phyloP scores from a whole-genome alignment of 352 stramenopile genomes.

The Pythium dissotocum region DNA sequence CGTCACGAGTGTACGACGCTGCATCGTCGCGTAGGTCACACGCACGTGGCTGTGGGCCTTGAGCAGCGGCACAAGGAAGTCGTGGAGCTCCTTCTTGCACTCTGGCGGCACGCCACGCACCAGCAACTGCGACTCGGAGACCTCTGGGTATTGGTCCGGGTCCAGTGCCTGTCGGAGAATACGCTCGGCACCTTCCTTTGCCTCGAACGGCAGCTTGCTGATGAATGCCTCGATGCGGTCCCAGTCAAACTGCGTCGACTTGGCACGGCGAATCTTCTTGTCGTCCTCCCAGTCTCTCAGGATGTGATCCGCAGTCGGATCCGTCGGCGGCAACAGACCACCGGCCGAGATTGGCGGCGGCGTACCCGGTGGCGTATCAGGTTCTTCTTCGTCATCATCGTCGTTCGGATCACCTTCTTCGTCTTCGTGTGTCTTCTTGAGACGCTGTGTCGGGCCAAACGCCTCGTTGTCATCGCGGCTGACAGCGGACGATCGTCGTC shows the following conservation, averaged over 20 bases:
- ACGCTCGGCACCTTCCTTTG: conserved; percentile 60
- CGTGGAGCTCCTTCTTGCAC: conserved; percentile 53
- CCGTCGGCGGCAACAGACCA: conserved; percentile 44
- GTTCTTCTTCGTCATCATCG: conserved; percentile 38
- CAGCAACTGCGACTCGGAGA: conserved; percentile 73
- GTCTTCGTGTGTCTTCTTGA: conserved; percentile 32
- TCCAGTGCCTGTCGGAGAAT: conserved; percentile 59
- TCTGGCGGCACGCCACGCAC: conserved; percentile 54
- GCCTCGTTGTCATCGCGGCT: conserved; percentile 42
- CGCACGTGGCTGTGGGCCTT: conserved; percentile 71
- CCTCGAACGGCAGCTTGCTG: conserved; percentile 65
- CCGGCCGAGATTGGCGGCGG: conserved; percentile 68
- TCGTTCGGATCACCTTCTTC: conserved; percentile 32
- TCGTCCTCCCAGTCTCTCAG: conserved; percentile 71
- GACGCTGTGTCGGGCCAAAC: conserved; percentile 50
- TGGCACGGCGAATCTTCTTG: conserved; percentile 49
- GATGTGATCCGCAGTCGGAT: conserved; percentile 60
- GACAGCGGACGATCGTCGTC: conserved; percentile 48
- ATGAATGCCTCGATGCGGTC: conserved; percentile 49
- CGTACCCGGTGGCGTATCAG: conserved; percentile 72
- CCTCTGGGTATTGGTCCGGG: conserved; percentile 38
- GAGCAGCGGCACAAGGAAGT: conserved; percentile 69
- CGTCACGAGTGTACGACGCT: conserved; percentile 73
- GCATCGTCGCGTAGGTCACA: conserved; percentile 66
- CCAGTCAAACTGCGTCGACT: conserved; percentile 47